phyloP scores from a whole-genome alignment of 495 filamentous ascomycete species.

The Evernia prunastri region DNA sequence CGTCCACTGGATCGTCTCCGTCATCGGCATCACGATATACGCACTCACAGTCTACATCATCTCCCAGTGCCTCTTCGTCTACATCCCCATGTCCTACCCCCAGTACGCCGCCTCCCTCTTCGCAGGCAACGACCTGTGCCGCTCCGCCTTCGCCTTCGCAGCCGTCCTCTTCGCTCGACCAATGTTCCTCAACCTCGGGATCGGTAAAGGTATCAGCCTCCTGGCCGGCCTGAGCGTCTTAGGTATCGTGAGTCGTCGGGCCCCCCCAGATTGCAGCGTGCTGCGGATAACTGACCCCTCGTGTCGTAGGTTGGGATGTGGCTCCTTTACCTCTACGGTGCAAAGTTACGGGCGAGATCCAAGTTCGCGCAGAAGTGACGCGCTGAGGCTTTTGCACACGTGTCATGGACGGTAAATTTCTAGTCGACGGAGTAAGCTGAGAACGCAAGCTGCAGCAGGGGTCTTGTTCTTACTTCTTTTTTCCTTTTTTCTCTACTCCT shows the following conservation, averaged over 20 bases:
- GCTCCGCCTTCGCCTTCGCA: conserved; percentile 50
- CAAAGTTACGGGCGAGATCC: background rate
- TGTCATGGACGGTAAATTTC: background rate
- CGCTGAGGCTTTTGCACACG: background rate
- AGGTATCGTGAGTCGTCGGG: background rate
- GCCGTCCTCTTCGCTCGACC: conserved; percentile 52
- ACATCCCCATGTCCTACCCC: conserved; percentile 56
- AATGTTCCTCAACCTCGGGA: conserved; percentile 52
- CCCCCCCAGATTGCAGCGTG: background rate
- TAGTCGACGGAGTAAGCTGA: background rate
- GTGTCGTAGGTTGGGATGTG: background rate
- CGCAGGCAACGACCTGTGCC: conserved; percentile 55
- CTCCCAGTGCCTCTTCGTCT: conserved; percentile 60
- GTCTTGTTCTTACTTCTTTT: background rate
- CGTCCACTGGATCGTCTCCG: conserved; percentile 57
- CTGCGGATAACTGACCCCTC: background rate
- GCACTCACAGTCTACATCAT: conserved; percentile 43
- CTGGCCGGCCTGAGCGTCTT: conserved; percentile 46
- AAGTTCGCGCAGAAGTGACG: background rate
- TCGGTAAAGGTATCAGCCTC: conserved; percentile 48
- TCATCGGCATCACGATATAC: conserved; percentile 58
- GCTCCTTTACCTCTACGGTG: background rate
- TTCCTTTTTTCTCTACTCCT: too few relatives aligned
- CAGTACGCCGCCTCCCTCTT: conserved; percentile 57
- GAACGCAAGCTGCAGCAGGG: background rate